phyloP scores from a whole-genome alignment of 352 stramenopile species.

The Halophytophthora batemanensis region DNA sequence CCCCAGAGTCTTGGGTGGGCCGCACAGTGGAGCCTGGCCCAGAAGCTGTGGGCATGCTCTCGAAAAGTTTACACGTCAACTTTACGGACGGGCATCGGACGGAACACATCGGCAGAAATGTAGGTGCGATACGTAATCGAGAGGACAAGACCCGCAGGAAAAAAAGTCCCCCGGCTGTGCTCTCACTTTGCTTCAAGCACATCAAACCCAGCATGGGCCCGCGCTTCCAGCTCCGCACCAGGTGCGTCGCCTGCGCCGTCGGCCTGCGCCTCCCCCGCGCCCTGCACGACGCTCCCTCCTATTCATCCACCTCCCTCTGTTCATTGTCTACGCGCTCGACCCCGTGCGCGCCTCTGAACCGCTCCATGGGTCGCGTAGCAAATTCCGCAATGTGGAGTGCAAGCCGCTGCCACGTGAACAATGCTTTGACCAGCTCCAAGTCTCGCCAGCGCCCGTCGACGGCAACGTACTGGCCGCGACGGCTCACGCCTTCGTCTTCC shows the following conservation, averaged over 20 bases:
- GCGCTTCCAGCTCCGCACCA: conserved; percentile 48
- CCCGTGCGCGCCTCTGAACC: background rate
- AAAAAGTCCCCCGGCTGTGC: background rate
- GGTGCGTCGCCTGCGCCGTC: conserved; percentile 11
- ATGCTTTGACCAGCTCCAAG: conserved; percentile 66
- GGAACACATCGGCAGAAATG: too few relatives aligned
- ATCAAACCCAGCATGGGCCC: conserved; percentile 38
- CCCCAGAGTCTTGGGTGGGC: too few relatives aligned
- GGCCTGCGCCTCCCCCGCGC: background rate
- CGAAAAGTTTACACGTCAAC: too few relatives aligned
- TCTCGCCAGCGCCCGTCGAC: conserved; percentile 39
- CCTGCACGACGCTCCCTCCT: too few relatives aligned
- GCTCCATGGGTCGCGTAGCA: conserved; percentile 53
- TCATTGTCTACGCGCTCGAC: too few relatives aligned
- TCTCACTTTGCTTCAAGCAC: conserved; percentile 1
- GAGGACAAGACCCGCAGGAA: background rate
- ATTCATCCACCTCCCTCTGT: too few relatives aligned
- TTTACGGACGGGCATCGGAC: too few relatives aligned
- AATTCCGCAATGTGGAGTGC: conserved; percentile 81
- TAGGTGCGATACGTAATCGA: too few relatives aligned
- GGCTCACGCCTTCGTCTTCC: conserved; percentile 49
- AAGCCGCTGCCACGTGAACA: conserved; percentile 41
- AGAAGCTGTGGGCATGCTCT: too few relatives aligned
- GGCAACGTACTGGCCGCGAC: conserved; percentile 45
- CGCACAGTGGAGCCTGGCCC: too few relatives aligned